Conservation (phyloP, 495 filamentous ascomycete genomes). For the Aspergillus bertholletiae region DNA sequence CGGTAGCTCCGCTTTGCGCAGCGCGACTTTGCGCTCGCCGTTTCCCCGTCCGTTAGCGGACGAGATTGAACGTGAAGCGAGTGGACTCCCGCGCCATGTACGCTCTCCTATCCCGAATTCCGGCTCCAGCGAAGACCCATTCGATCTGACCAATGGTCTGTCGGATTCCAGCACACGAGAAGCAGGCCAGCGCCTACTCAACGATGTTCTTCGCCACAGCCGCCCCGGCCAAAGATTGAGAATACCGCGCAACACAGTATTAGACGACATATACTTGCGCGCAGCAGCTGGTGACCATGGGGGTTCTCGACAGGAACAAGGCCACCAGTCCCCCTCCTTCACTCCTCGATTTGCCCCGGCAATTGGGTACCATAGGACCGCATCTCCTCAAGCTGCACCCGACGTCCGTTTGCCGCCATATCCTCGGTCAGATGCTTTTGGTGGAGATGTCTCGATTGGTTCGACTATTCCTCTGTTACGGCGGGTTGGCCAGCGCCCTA, state of each 20-base stretch:
- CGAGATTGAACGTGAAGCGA: slow-evolving; percentile 40
- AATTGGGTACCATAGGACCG: slow-evolving; percentile 26
- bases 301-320: slow-evolving; percentile 12
- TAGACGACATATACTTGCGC: slow-evolving; percentile 24
- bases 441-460: slow-evolving; percentile 13
- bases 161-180: slow-evolving; percentile 32
- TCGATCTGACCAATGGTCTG: slow-evolving; percentile 25
- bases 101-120: slow-evolving; percentile 31
- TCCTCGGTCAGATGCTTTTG: slow-evolving; percentile 18
- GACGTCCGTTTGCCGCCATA: slow-evolving; percentile 26
- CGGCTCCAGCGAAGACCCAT: slow-evolving; percentile 26
- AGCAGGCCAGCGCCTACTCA: slow-evolving; percentile 28
- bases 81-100: slow-evolving; percentile 20
- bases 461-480: slow-evolving; percentile 18
- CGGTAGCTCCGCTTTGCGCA: slow-evolving; percentile 26
- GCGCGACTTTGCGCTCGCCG: slow-evolving; percentile 26
- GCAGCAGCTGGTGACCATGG: slow-evolving; percentile 16
- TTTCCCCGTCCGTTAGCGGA: slow-evolving; percentile 40
- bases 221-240: slow-evolving; percentile 30
- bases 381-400: slow-evolving; percentile 21
- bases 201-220: slow-evolving; percentile 28
- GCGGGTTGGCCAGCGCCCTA: slow-evolving; percentile 24
- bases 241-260: slow-evolving; percentile 24
- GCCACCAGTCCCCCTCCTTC: slow-evolving; percentile 19
- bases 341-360: slow-evolving; percentile 48